phyloP scores from a whole-genome alignment of 2,329 filamentous ascomycete genomes.

The Aspergillus neotritici region DNA sequence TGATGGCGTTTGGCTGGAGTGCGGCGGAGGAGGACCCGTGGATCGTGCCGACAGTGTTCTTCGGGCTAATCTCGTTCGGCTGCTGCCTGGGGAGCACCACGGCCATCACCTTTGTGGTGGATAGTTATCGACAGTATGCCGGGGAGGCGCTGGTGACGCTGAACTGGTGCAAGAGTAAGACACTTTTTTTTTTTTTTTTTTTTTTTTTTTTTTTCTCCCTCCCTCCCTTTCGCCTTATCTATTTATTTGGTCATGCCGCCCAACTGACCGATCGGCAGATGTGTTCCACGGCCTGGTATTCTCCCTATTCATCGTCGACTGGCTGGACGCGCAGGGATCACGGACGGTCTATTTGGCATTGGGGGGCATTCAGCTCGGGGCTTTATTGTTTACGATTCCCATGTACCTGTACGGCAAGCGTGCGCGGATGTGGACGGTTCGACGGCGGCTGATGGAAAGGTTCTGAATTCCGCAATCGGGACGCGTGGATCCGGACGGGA shows the following conservation, averaged over 20 bases:
- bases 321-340: conserved; percentile 70
- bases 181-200: conserved; percentile 8
- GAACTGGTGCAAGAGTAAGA: conserved; percentile 82
- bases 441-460: conserved; percentile 80
- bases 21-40: conserved; percentile 67
- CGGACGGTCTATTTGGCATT: conserved; percentile 75
- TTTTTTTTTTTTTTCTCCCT: too few species aligned
- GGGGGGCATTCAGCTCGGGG: conserved; percentile 75
- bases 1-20: conserved; percentile 97
- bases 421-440: conserved; percentile 87
- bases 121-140: conserved; percentile 88
- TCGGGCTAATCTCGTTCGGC: conserved; percentile 85
- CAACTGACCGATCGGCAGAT: conserved; percentile 41
- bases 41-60: conserved; percentile 92
- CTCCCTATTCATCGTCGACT: conserved; percentile 77
- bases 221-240: too few species aligned
- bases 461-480: conserved; percentile 38
- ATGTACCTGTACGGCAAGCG: conserved; percentile 95
- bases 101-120: conserved; percentile 87
- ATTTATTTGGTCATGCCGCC: background rate
- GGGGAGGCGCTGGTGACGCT: conserved; percentile 90
- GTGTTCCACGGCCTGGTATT: conserved; percentile 87
- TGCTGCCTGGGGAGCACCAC: conserved; percentile 87
- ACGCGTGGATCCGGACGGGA: conserved; percentile 4
- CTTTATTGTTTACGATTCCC: conserved; percentile 70